Evolutionary conservation across 768 basidiomycete species (phyloP).

Genomic region (Phanerochaete carnosa): DNA sequence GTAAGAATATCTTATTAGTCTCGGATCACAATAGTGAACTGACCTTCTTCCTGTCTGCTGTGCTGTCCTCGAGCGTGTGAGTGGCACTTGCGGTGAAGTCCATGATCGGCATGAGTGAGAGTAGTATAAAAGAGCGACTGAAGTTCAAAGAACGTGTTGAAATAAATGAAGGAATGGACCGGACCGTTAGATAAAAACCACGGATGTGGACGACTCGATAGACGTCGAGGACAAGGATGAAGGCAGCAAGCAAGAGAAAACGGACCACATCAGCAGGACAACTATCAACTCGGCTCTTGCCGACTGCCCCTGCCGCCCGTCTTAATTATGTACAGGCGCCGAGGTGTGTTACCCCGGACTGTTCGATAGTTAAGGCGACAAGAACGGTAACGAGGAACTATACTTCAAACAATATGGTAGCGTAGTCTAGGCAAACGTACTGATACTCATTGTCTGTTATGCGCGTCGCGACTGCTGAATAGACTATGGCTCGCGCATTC

Average conservation of each 20-base stretch:
- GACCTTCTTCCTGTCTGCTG: slow-evolving; percentile 43
- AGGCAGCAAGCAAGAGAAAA: slow-evolving; percentile 25
- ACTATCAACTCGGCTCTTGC: slow-evolving; percentile 12
- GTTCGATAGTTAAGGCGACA: neutral
- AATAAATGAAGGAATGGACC: slow-evolving; percentile 37
- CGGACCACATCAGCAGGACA: slow-evolving; percentile 13
- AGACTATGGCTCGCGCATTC: neutral
- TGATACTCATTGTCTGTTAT: neutral
- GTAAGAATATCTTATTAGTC: neutral
- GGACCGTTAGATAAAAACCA: slow-evolving; percentile 16
- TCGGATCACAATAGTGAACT: neutral
- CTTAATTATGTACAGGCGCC: slow-evolving; percentile 1
- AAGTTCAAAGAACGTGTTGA: slow-evolving; percentile 31
- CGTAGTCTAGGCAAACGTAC: neutral
- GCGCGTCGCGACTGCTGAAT: neutral
- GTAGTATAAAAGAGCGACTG: slow-evolving; percentile 33
- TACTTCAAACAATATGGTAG: neutral
- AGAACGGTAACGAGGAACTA: neutral
- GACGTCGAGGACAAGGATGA: slow-evolving; percentile 21
- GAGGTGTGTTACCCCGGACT: neutral
- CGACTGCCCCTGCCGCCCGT: slow-evolving; percentile 4
- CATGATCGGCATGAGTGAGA: slow-evolving; percentile 29
- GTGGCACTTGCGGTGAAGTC: slow-evolving; percentile 31
- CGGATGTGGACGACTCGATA: slow-evolving; percentile 11
- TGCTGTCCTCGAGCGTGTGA: slow-evolving; percentile 30